Evolutionary conservation across 257 asterid species (phyloP).

Genomic region (Solanum bulbocastanum): DNA sequence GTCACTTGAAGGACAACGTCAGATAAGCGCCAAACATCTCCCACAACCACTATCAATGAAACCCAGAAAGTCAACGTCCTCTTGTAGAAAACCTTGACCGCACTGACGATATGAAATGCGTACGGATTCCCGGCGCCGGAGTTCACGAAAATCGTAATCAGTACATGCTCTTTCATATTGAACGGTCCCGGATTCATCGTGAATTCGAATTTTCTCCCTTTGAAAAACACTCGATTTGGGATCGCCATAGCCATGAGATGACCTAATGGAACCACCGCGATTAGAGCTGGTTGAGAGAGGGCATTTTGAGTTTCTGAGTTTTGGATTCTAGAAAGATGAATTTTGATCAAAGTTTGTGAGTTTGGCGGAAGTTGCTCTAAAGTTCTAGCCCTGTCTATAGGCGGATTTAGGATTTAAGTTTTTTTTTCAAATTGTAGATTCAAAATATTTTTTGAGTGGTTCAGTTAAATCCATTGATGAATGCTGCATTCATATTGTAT

Average conservation of each 20-base stretch:
- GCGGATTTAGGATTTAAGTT: not conserved
- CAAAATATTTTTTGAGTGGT: not conserved
- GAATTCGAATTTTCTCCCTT: not conserved
- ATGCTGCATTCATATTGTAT: not conserved
- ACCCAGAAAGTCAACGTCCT: not conserved
- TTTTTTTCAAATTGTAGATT: not conserved
- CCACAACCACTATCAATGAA: not conserved
- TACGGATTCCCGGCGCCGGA: slow-evolving; percentile 3
- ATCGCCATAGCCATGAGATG: not conserved
- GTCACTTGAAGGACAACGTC: too few species aligned
- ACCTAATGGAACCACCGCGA: not conserved
- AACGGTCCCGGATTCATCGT: not conserved
- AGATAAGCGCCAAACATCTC: too few species aligned
- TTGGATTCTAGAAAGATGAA: not conserved
- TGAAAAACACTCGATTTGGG: not conserved
- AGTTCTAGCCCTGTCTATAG: too few species aligned
- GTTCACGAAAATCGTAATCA: not conserved
- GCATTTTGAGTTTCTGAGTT: not conserved
- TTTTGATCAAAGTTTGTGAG: not conserved
- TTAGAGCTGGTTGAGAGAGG: slow-evolving; percentile 3
- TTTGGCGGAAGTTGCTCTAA: too few species aligned
- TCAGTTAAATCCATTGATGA: not conserved
- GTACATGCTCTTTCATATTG: not conserved
- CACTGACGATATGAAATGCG: too few species aligned
- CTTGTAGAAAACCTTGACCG: not conserved